These are phyloP conservation scores for Calonectria pseudoreteaudii DNA, from an alignment of 2,329 filamentous ascomycete species.

Conservation along the genomic window DNA sequence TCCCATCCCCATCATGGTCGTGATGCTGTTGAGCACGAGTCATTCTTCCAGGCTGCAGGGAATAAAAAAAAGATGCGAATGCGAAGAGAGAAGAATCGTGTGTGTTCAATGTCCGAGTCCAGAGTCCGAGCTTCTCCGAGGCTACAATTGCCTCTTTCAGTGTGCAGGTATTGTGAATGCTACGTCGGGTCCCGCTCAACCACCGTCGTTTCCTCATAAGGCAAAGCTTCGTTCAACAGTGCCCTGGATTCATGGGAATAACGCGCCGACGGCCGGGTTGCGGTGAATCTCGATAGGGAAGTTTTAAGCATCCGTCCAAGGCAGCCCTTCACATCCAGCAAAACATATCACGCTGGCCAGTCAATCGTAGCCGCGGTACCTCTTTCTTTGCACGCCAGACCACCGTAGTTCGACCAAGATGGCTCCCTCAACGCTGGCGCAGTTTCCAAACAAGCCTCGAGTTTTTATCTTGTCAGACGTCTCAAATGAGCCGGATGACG, in stretches of 20 bases:
- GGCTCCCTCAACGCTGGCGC: neutral
- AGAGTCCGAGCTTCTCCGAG: neutral
- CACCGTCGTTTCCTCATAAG: neutral
- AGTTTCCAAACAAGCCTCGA: slow-evolving; percentile 10
- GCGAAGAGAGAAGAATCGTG: no score
- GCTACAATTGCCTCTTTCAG: neutral
- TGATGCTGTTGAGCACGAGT: neutral
- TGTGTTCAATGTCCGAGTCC: neutral
- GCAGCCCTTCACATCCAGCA: neutral
- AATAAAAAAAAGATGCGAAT: no score
- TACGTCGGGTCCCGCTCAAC: neutral
- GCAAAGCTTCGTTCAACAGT: neutral
- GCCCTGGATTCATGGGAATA: neutral
- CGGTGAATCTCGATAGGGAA: neutral
- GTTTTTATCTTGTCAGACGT: slow-evolving; percentile 17
- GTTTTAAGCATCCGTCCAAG: neutral
- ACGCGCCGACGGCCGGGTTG: neutral
- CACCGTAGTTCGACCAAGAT: neutral
- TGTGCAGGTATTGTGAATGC: neutral
- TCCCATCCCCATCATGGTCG: neutral
- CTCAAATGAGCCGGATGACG: slow-evolving; percentile 20
- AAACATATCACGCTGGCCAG: neutral
- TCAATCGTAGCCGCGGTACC: no score
- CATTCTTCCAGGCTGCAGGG: neutral
- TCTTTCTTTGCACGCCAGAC: neutral